phyloP scores from a whole-genome alignment of 441 rosid species.

The Jatropha podagrica region DNA sequence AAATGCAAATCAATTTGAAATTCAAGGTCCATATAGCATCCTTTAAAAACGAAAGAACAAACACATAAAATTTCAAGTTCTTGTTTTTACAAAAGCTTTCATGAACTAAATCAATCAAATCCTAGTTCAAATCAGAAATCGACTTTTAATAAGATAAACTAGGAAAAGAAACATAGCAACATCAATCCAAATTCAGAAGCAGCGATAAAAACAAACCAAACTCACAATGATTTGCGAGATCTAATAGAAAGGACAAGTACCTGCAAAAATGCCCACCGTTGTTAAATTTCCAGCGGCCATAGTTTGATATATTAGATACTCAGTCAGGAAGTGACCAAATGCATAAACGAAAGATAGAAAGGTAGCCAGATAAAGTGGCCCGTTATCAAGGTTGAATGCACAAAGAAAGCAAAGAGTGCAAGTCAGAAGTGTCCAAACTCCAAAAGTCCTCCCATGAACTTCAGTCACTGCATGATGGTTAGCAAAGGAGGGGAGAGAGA shows the following conservation, averaged over 20 bases:
- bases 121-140: not conserved
- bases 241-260: constrained; percentile 28
- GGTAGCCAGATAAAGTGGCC: constrained; percentile 76
- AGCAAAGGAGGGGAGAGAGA: not conserved
- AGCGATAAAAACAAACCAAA: constrained; percentile 5
- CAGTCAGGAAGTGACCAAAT: constrained; percentile 81
- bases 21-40: not conserved
- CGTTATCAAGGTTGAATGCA: constrained; percentile 82
- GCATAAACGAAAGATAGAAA: constrained; percentile 86
- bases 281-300: constrained; percentile 75
- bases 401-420: constrained; percentile 93
- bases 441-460: constrained; percentile 94
- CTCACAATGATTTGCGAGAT: not conserved
- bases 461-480: constrained; percentile 68
- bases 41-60: not conserved
- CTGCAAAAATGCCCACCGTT: constrained; percentile 80
- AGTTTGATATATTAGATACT: constrained; percentile 68
- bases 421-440: constrained; percentile 93
- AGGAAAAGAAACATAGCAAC: not conserved
- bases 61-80: not conserved
- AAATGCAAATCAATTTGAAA: not conserved
- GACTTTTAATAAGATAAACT: not conserved
- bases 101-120: not conserved
- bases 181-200: constrained; percentile 1
- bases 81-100: not conserved